phyloP scores from a whole-genome alignment of 257 asterid species.

The Cordia subcordata region DNA sequence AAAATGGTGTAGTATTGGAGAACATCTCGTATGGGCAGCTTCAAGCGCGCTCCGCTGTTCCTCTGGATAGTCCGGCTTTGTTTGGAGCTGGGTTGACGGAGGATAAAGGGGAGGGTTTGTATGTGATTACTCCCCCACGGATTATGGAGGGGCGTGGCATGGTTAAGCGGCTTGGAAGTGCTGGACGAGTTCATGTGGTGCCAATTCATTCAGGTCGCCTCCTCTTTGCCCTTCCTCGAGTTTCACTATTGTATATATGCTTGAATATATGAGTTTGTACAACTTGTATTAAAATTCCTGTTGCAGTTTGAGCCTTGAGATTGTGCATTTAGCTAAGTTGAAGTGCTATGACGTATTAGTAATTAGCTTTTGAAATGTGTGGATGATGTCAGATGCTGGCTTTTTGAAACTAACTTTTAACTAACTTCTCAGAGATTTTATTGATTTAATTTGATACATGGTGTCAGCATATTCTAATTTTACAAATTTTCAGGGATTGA shows the following conservation, averaged over 20 bases:
- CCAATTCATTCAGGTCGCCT: conserved; percentile 84
- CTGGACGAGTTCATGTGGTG: conserved; percentile 71
- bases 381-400: no score
- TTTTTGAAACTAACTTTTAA: not conserved
- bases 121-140: conserved; percentile 72
- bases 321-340: not conserved
- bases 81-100: conserved; percentile 40
- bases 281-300: not conserved
- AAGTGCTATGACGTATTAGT: not conserved
- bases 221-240: not conserved
- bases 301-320: not conserved
- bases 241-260: not conserved
- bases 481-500: not conserved
- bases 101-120: conserved; percentile 54
- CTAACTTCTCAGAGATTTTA: no score
- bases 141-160: conserved; percentile 77
- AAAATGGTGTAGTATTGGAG: conserved; percentile 53
- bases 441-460: not conserved
- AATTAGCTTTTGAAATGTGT: no score
- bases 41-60: conserved; percentile 74
- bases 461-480: not conserved
- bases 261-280: not conserved
- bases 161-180: conserved; percentile 65
- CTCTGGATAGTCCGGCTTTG: conserved; percentile 49
- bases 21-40: conserved; percentile 90